These are phyloP conservation scores for Ceratocystis variospora DNA, from an alignment of 2,329 filamentous ascomycete genomes.

Conservation along the genomic window DNA sequence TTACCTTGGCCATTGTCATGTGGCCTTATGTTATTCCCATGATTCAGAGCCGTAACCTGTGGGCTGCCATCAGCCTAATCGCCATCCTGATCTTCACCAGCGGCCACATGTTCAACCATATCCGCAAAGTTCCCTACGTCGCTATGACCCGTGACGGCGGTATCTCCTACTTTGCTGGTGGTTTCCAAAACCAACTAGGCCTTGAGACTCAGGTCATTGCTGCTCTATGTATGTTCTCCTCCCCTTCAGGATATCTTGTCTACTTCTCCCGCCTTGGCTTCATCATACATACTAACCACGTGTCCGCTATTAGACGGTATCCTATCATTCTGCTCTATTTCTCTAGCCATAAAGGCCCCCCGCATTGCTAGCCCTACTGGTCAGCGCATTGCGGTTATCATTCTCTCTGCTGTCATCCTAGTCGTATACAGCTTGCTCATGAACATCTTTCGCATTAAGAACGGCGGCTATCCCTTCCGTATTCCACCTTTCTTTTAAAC, in stretches of 20 bases:
- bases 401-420: constrained; percentile 66
- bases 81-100: constrained; percentile 84
- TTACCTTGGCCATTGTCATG: constrained; percentile 56
- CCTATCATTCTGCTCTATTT: constrained; percentile 78
- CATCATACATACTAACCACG: neutral
- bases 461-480: constrained; percentile 85
- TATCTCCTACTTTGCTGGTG: constrained; percentile 75
- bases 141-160: constrained; percentile 71
- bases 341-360: constrained; percentile 85
- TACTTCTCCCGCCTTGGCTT: neutral
- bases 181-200: constrained; percentile 88
- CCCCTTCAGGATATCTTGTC: neutral
- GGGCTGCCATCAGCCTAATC: constrained; percentile 82
- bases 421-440: constrained; percentile 86
- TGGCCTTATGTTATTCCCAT: constrained; percentile 70
- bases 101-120: constrained; percentile 99
- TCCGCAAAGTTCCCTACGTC: constrained; percentile 89
- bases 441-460: constrained; percentile 89
- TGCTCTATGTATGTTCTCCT: constrained; percentile 62
- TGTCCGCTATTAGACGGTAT: constrained; percentile 47
- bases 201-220: constrained; percentile 93
- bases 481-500: constrained; percentile 72
- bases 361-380: constrained; percentile 61
- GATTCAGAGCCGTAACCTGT: constrained; percentile 80
- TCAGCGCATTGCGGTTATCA: constrained; percentile 69